A percentile compares a stretch with the other conserved stretches of the same genome.
Conservation (phyloP, 345 rosid genomes). For the Excoecaria agallocha region DNA sequence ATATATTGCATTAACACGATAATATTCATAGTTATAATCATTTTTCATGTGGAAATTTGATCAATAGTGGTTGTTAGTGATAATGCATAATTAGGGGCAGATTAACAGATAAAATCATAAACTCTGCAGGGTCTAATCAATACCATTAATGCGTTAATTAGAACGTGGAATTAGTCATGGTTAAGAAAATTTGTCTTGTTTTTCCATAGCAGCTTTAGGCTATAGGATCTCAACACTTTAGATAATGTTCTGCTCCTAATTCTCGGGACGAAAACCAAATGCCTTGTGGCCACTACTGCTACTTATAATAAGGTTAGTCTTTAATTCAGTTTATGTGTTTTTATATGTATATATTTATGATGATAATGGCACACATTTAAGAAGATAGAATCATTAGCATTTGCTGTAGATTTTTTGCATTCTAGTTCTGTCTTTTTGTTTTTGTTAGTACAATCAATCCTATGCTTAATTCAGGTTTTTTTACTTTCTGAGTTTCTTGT, state of each 20-base stretch:
- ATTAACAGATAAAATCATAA: constrained; percentile 14
- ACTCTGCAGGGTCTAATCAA: constrained; percentile 5
- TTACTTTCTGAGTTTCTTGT: too few species aligned
- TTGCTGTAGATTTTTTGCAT: constrained; percentile 5
- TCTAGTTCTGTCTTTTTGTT: background rate
- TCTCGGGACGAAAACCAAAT: constrained; percentile 49
- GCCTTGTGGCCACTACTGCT: too few species aligned
- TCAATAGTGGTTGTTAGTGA: constrained; percentile 11
- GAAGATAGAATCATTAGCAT: background rate
- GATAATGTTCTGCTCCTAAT: constrained; percentile 34
- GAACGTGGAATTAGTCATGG: background rate
- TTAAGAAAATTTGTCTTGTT: constrained; percentile 34
- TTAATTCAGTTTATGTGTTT: background rate
- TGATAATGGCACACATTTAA: background rate
- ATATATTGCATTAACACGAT: too few species aligned
- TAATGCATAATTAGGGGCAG: too few species aligned
- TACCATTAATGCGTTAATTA: constrained; percentile 1
- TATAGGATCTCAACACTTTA: constrained; percentile 34
- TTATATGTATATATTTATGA: background rate
- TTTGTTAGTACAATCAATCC: background rate
- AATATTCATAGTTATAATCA: too few species aligned
- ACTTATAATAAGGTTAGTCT: too few species aligned
- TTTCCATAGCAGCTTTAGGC: constrained; percentile 44
- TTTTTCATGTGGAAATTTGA: constrained; percentile 31
- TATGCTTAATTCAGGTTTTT: too few species aligned